Conservation (phyloP, 306 rosid species). For the Prosopis cineraria region DNA sequence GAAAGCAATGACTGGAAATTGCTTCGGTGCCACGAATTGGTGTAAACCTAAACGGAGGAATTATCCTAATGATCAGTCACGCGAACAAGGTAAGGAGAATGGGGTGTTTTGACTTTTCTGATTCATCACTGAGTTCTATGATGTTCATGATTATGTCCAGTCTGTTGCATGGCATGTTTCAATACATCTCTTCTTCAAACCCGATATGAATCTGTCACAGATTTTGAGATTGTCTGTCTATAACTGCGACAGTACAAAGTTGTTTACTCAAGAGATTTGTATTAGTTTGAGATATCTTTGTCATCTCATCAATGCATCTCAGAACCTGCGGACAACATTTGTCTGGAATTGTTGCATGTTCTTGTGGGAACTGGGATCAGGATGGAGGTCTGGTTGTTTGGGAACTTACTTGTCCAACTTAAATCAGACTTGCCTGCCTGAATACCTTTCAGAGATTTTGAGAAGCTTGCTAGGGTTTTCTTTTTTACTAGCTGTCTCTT, state of each 20-base stretch:
- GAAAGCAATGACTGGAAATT: conserved; percentile 57
- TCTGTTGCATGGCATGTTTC: conserved; percentile 8
- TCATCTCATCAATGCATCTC: not conserved
- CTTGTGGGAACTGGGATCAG: conserved; percentile 18
- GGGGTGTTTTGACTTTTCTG: conserved; percentile 1
- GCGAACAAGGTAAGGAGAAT: conserved; percentile 50
- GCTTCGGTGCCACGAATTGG: conserved; percentile 58
- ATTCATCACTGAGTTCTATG: conserved; percentile 8
- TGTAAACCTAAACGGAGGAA: conserved; percentile 35
- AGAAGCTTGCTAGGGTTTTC: not conserved
- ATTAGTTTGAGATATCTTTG: not conserved
- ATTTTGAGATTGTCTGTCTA: not conserved
- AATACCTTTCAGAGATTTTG: not conserved
- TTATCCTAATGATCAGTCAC: conserved; percentile 29
- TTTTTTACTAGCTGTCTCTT: not conserved
- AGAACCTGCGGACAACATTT: not conserved
- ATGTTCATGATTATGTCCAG: conserved; percentile 12
- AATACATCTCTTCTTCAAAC: conserved; percentile 10
- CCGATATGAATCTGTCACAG: not conserved
- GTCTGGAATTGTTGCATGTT: conserved; percentile 10
- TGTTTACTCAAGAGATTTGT: conserved; percentile 18
- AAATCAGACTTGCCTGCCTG: not conserved
- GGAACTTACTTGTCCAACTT: conserved; percentile 13
- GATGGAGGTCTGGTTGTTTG: conserved; percentile 4
- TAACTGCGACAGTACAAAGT: not conserved